A percentile compares a stretch with the other conserved stretches of the same genome.
These are phyloP conservation scores for Plasmodium billcollinsi DNA, from an alignment of 169 alveolate species.

Conservation along the genomic window DNA sequence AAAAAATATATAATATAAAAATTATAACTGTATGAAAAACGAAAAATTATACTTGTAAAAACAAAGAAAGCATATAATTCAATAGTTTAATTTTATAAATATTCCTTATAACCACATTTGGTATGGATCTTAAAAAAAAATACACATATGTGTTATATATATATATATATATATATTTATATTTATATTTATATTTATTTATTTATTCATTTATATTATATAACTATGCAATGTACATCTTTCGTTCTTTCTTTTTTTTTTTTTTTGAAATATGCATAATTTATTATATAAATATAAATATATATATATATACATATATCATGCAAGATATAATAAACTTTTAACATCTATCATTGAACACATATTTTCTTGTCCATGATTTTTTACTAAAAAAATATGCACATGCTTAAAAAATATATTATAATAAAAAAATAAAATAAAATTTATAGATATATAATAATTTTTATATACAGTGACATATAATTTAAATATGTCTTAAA, in stretches of 20 bases:
- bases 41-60: conserved; percentile 22
- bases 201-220: neutral
- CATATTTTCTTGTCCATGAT: conserved; percentile 5
- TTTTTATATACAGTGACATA: neutral
- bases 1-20: neutral
- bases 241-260: conserved; percentile 14
- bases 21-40: conserved; percentile 17
- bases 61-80: conserved; percentile 27
- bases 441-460: conserved; percentile 3
- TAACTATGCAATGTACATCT: conserved; percentile 1
- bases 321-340: conserved; percentile 4
- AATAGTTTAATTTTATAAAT: conserved; percentile 7
- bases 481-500: too few species aligned
- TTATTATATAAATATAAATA: neutral
- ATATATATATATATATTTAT: conserved; percentile 12
- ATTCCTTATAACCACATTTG: conserved; percentile 25
- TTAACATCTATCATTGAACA: conserved; percentile 61
- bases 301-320: neutral
- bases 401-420: conserved; percentile 2
- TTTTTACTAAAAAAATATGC: conserved; percentile 21
- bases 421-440: conserved; percentile 19
- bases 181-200: conserved; percentile 1
- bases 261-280: conserved; percentile 14
- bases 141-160: neutral
- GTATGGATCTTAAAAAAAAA: conserved; percentile 22